Conservation (phyloP, 257 asterid species). For the Rhazya stricta region DNA sequence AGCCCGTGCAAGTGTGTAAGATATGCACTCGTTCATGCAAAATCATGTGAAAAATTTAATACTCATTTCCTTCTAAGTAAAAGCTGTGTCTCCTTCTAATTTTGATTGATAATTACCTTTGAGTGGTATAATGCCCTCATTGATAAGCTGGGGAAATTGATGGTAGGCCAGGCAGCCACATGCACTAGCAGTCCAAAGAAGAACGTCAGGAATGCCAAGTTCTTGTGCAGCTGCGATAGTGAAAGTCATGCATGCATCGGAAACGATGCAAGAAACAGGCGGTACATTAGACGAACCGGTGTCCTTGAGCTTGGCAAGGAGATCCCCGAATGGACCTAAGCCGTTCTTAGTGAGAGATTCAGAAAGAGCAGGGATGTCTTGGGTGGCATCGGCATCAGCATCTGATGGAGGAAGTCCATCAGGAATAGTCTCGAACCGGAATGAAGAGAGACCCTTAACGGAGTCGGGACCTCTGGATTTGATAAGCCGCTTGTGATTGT, state of each 20-base stretch:
- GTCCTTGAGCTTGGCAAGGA: slow-evolving; percentile 32
- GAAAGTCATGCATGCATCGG: slow-evolving; percentile 49
- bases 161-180: slow-evolving; percentile 34
- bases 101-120: slow-evolving; percentile 28
- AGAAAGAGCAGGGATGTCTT: slow-evolving; percentile 31
- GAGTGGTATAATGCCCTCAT: slow-evolving; percentile 37
- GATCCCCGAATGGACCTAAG: slow-evolving; percentile 32
- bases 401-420: slow-evolving; percentile 53
- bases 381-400: slow-evolving; percentile 38
- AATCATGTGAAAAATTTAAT: neutral
- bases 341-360: slow-evolving; percentile 26
- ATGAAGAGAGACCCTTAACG: slow-evolving; percentile 28
- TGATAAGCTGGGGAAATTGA: slow-evolving; percentile 21
- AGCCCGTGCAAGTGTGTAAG: neutral
- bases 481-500: slow-evolving; percentile 41
- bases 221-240: slow-evolving; percentile 46
- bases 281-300: slow-evolving; percentile 19
- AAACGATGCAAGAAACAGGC: slow-evolving; percentile 48
- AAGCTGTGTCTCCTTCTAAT: too few relatives aligned
- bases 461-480: slow-evolving; percentile 30
- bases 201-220: slow-evolving; percentile 42
- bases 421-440: slow-evolving; percentile 44
- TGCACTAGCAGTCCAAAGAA: slow-evolving; percentile 46
- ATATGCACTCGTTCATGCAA: neutral
- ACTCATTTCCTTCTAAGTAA: too few relatives aligned